Base-by-base conservation (phyloP, 345 rosid genomes). In the Acer negundo region DNA sequence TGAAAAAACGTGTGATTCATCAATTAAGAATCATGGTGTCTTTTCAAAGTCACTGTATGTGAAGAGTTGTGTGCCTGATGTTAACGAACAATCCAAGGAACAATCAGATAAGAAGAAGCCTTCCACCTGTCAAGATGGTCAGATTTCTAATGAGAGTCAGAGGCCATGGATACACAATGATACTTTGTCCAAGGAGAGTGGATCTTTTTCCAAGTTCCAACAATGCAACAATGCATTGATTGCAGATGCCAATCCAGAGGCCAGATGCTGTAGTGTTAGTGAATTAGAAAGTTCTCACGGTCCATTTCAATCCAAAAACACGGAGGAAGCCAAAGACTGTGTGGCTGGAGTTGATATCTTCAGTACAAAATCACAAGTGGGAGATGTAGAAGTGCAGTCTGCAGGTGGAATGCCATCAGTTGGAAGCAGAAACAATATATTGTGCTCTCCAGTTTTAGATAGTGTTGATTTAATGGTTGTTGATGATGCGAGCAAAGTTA, bases 361-460 rank as follows among this genome's bases (percentile, higher is more conserved):
- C 31, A 67, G 65, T 72, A 67, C 35, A 71, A 63, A 69, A 77
- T 76, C 72, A 20, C 35, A 42, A 46, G 67, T 17, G 10, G 79
- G 69, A 70, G 80, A 78, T 83, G 75, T 38, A 49, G 63, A 78
- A 59, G 73, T 76, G 74, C 71, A 75, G 49, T 70, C 79, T 75
- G 69, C 71, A 9, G 78, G 78, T 77, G 74, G 26, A 72, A 74
- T 74, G 16, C 65, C 75, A 66, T 63, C 80, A 70, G 76, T 75
- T 69, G 80, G 76, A 78, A 74, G 65, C 35, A 69, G 69, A 47
- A 76, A 69, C 58, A 62, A 10, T 49, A 17, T 64, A 23, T 22
- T 40, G 28, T 75, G 62, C 63, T 77, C 78, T 68, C 74, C 84
- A 42, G 47, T 35, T 17, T 78, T 23, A 40, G 81, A 69, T 76